Base-by-base conservation (phyloP, 2,329 filamentous ascomycete species). In the Penicillium expansum region DNA sequence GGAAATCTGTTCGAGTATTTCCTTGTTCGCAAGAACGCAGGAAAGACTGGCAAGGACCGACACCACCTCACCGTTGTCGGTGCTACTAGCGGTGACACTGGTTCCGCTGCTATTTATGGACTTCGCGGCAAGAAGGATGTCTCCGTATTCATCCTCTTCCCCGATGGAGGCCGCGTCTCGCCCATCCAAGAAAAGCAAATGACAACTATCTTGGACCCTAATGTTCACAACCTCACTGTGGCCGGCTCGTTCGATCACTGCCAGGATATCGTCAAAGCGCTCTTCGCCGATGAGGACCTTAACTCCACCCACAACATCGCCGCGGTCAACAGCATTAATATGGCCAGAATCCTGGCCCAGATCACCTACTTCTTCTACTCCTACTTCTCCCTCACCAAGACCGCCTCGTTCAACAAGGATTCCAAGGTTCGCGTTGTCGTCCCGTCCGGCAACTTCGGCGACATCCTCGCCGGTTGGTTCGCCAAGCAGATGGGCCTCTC, bases 271-370 rank as follows among this genome's bases (percentile, higher is more conserved):
- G 89, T 99, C 72, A 97, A 99, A 78, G 87, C 90, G 1, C 83
- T 99, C 48, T 97, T 97, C 71, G 87, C 86, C 61, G 93, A 99
- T 68, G 81, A 88, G 3, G 86, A 92, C 54, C 89, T 90, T 72
- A 97, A 97, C 80, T 79, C 83, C 65, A 86, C 84, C 2, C 85
- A 93, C 70, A 91, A 91, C 65, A 87, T 97, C 42, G 93, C 90
- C 39, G 93, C 94, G 42, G 91, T 97, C 65, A 97, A 97, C 80
- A 94, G 90, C 44, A 97, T 97, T 79, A 97, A 97, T 79, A 97
- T 89, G 84, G 90, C 92, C 2, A 84, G 94, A 66, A 97, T 99
- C 66, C 83, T 99, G 37, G 93, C 94, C 13, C 94, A 99, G 79
- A 97, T 96, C 62, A 91, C 91, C 59, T 97, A 96, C 83, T 99